These are phyloP conservation scores for Lentinula edodes DNA, from an alignment of 768 basidiomycete genomes.

Conservation along the genomic window DNA sequence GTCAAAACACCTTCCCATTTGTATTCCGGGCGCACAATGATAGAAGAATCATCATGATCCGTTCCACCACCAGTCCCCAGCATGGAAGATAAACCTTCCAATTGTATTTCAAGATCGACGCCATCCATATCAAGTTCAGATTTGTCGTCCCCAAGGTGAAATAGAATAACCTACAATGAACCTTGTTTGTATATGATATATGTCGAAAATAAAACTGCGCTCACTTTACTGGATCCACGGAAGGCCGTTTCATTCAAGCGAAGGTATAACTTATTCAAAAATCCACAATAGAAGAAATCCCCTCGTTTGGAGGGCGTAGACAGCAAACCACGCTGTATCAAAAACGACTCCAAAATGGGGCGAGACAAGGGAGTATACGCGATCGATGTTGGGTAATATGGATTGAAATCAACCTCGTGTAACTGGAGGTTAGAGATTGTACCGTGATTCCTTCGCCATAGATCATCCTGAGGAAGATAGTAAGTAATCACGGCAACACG, in stretches of 20 bases:
- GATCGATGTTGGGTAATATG: slow-evolving; percentile 65
- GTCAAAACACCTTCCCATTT: slow-evolving; percentile 66
- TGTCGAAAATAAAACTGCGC: slow-evolving; percentile 9
- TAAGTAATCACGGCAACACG: background rate
- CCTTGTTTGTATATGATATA: background rate
- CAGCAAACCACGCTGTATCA: slow-evolving; percentile 54
- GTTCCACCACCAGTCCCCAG: slow-evolving; percentile 66
- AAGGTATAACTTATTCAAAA: slow-evolving; percentile 69
- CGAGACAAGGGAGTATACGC: slow-evolving; percentile 69
- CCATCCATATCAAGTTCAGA: slow-evolving; percentile 60
- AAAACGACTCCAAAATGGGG: slow-evolving; percentile 56
- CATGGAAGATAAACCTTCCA: slow-evolving; percentile 37
- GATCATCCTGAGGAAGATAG: slow-evolving; percentile 49
- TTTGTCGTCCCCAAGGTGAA: slow-evolving; percentile 51
- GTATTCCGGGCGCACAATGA: slow-evolving; percentile 57
- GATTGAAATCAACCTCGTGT: slow-evolving; percentile 60
- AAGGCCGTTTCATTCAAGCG: slow-evolving; percentile 67
- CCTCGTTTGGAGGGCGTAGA: slow-evolving; percentile 35
- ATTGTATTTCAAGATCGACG: slow-evolving; percentile 48
- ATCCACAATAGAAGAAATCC: slow-evolving; percentile 56
- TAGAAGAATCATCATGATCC: slow-evolving; percentile 57
- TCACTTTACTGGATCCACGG: slow-evolving; percentile 44
- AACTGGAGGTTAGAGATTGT: slow-evolving; percentile 44
- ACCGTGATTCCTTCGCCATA: slow-evolving; percentile 66
- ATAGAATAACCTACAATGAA: slow-evolving; percentile 46